phyloP scores from a whole-genome alignment of 768 basidiomycete genomes.

The Tylopilus cervinicoccineus region DNA sequence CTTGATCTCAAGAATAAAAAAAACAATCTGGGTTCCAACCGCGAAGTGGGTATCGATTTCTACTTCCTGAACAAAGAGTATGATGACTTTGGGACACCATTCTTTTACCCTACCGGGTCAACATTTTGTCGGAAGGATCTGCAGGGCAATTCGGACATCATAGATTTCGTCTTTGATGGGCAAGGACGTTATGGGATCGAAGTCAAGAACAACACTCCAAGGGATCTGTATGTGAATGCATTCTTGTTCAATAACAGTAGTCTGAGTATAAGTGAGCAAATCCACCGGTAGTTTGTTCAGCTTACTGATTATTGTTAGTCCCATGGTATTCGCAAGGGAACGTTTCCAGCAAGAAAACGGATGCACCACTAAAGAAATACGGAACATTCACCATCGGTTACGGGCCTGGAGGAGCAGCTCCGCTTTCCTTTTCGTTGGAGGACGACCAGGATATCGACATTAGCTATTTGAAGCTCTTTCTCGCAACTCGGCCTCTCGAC shows the following conservation, averaged over 20 bases:
- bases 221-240: slow-evolving; percentile 36
- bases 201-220: slow-evolving; percentile 31
- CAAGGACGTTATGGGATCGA: slow-evolving; percentile 31
- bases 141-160: not conserved
- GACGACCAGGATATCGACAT: slow-evolving; percentile 34
- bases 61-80: not conserved
- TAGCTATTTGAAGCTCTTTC: slow-evolving; percentile 42
- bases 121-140: slow-evolving; percentile 4
- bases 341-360: not conserved
- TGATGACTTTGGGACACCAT: not conserved
- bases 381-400: slow-evolving; percentile 36
- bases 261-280: slow-evolving; percentile 31
- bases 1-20: slow-evolving; percentile 11
- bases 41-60: slow-evolving; percentile 12
- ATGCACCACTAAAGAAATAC: slow-evolving; percentile 2
- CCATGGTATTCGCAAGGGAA: slow-evolving; percentile 6
- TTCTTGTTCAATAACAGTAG: slow-evolving; percentile 43
- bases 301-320: slow-evolving; percentile 1
- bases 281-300: not conserved
- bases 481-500: slow-evolving; percentile 35
- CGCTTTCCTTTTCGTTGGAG: slow-evolving; percentile 32
- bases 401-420: slow-evolving; percentile 32
- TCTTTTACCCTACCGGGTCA: not conserved
- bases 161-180: slow-evolving; percentile 23
- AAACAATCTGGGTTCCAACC: not conserved